Conservation (phyloP, 495 filamentous ascomycete species). For the Penicillium paxilli region DNA sequence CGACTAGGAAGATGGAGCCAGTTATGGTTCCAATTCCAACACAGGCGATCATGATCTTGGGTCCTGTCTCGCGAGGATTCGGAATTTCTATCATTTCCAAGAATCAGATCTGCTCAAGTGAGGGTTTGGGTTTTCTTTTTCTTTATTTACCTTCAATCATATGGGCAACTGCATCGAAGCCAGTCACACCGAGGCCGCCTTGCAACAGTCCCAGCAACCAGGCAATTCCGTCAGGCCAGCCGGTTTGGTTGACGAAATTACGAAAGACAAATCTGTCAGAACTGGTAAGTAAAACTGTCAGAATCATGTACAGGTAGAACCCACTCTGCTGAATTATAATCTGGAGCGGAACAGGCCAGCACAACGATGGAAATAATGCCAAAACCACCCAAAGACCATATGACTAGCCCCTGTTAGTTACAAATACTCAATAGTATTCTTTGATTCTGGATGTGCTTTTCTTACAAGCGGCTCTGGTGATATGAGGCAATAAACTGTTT, state of each 20-base stretch:
- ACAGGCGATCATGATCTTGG: constrained; percentile 73
- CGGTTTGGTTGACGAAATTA: constrained; percentile 59
- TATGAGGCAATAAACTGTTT: constrained; percentile 59
- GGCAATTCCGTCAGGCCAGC: constrained; percentile 63
- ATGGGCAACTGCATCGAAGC: constrained; percentile 57
- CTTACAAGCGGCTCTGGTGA: constrained; percentile 59
- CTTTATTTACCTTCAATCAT: constrained; percentile 49
- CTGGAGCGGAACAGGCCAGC: constrained; percentile 59
- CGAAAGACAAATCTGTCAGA: constrained; percentile 58
- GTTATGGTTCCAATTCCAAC: constrained; percentile 69
- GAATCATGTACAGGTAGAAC: no score
- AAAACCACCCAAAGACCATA: constrained; percentile 69
- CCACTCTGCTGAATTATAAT: constrained; percentile 60
- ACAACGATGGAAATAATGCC: constrained; percentile 66
- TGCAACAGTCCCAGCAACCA: constrained; percentile 65
- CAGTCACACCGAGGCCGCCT: constrained; percentile 61
- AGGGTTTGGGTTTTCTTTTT: no score
- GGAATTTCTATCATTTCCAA: constrained; percentile 65
- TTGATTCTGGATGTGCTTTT: background rate
- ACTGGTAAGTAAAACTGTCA: background rate
- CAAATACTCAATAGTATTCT: background rate
- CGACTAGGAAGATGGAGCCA: constrained; percentile 66
- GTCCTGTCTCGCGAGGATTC: constrained; percentile 61
- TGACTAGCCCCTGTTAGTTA: constrained; percentile 35
- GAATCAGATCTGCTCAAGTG: background rate